Percentiles rank a stretch among this genome's conserved stretches.
Evolutionary conservation across 78 protist species (phyloP).

Genomic region (Guillardia theta): DNA sequence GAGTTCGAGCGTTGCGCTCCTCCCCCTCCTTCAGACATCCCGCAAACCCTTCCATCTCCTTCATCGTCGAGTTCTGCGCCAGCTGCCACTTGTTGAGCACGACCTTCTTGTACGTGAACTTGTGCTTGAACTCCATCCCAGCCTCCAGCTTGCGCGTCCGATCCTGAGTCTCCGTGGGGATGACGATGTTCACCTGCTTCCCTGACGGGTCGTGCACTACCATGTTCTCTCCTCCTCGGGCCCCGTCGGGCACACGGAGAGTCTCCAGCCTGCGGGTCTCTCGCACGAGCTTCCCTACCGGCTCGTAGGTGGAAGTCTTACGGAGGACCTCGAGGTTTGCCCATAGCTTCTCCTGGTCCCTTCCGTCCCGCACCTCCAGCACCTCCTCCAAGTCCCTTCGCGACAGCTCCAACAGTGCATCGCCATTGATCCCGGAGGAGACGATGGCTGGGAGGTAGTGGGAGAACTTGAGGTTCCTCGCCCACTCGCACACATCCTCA

Average conservation of each 20-base stretch:
- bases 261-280: background rate
- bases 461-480: background rate
- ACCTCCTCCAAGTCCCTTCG: no score
- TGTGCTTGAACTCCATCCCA: background rate
- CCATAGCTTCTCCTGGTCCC: no score
- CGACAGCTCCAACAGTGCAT: no score
- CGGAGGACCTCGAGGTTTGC: no score
- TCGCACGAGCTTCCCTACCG: no score
- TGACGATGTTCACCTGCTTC: background rate
- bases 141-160: background rate
- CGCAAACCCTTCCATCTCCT: background rate
- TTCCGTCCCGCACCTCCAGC: no score
- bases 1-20: background rate
- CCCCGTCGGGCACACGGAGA: background rate
- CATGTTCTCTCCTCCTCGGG: background rate
- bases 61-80: background rate
- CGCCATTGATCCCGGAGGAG: no score
- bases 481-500: background rate
- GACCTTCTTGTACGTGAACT: background rate
- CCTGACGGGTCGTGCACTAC: background rate
- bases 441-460: no score
- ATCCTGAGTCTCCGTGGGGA: background rate
- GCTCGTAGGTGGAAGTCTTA: no score
- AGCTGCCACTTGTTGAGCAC: slow-evolving; percentile 13
- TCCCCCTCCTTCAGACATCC: no score